These are phyloP conservation scores for Sporothrix phasma DNA, from an alignment of 2,329 filamentous ascomycete species.

Conservation along the genomic window DNA sequence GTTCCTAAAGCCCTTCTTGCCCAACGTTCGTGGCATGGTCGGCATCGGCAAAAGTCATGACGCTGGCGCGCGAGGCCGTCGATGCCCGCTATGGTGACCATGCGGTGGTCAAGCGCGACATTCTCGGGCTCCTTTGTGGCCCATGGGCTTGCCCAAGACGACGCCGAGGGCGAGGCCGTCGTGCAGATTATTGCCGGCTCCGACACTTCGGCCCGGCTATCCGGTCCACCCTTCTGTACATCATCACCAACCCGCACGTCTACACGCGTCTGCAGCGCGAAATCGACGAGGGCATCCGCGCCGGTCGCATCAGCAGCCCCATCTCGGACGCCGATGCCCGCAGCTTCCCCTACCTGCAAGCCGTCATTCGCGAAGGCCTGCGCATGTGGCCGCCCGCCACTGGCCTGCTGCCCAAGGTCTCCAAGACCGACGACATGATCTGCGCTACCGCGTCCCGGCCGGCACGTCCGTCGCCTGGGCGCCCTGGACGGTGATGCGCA, in stretches of 20 bases:
- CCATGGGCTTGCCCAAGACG: constrained; percentile 29
- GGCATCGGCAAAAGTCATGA: constrained; percentile 19
- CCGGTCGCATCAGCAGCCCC: constrained; percentile 25
- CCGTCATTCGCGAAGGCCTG: constrained; percentile 40
- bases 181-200: constrained; percentile 29
- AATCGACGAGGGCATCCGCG: constrained; percentile 27
- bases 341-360: constrained; percentile 37
- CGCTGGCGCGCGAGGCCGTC: constrained; percentile 19
- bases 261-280: constrained; percentile 25
- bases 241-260: constrained; percentile 21
- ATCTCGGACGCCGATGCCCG: constrained; percentile 30
- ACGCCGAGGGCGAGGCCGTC: constrained; percentile 36
- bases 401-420: constrained; percentile 23
- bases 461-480: constrained; percentile 31
- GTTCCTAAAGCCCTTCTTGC: constrained; percentile 26
- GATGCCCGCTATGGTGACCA: constrained; percentile 16
- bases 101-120: constrained; percentile 24
- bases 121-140: constrained; percentile 33
- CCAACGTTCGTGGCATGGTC: constrained; percentile 16
- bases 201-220: constrained; percentile 25
- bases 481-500: constrained; percentile 27
- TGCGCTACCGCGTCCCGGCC: constrained; percentile 33
- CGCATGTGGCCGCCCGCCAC: constrained; percentile 37
- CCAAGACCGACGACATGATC: constrained; percentile 30
- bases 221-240: constrained; percentile 22